Base-by-base conservation (phyloP, 495 filamentous ascomycete genomes). In the Daldinia grandis region DNA sequence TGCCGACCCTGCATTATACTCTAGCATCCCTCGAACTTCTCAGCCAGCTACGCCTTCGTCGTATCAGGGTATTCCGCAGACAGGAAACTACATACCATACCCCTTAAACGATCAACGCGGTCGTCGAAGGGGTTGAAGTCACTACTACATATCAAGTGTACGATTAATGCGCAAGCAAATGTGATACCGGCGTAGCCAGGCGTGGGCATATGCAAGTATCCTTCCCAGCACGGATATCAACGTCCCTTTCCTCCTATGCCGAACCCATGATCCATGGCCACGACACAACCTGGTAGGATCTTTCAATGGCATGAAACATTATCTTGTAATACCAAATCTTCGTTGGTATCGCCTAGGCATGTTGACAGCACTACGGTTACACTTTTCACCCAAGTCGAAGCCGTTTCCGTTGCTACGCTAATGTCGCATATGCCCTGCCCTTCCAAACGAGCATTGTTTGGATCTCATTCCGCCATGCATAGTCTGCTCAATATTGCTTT, bases 71-170 rank as follows among this genome's bases (percentile, higher is more conserved):
- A 9, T 9, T 14, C 14, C 35, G 2, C 9, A 24, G 5, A 62
- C 60, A 15, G 70, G 70, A n/a, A 54, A 73, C 21, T 73, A 73
- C 25, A 19, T 73, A 15, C 60, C 47, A n/a, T 73, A 73, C 27
- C 70, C 70, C 8, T 24, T 72, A 38, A 49, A 61, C 27, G 60
- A 63, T 6, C 31, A 50, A 10, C 60, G 61, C 24, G 58, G 69
- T 17, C 69, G 51, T 51, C 59, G 64, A 21, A 55, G 60, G 21
- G 15, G 17, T 58, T 65, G 28, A 58, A 35, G 15, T n/a, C 4
- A 5, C 37, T 19, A 47, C 21, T 49, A 56, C 35, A 24, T 24
- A 9, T 30, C 9, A 8, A 8, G 31, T 42, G 17, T n/a, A 19
- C 49, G 25, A 9, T 37, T 27, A 17, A 62, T 40, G 12, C 12